These are phyloP conservation scores for Aspergillus avenaceus DNA, from an alignment of 495 filamentous ascomycete genomes.

Conservation along the genomic window DNA sequence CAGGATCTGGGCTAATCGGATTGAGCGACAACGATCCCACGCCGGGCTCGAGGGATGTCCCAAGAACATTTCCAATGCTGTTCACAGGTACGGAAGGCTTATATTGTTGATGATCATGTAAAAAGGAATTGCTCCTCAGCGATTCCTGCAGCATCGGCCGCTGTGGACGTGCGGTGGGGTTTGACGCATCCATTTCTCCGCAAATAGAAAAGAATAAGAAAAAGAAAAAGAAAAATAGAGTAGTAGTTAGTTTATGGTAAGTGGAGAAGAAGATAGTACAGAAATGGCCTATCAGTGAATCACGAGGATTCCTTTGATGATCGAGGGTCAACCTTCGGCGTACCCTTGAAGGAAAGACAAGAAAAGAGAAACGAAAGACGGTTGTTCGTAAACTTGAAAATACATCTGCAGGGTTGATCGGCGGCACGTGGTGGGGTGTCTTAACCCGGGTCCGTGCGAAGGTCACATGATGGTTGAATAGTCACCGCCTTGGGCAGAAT, in stretches of 20 bases:
- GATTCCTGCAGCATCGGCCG: slow-evolving; percentile 41
- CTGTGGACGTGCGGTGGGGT: slow-evolving; percentile 24
- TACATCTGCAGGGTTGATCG: slow-evolving; percentile 5
- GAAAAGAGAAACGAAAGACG: not conserved
- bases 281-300: not conserved
- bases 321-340: slow-evolving; percentile 10
- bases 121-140: slow-evolving; percentile 65
- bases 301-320: not conserved
- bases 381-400: not conserved
- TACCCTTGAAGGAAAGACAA: slow-evolving; percentile 6
- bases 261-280: no score
- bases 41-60: slow-evolving; percentile 14
- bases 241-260: not conserved
- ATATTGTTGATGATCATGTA: slow-evolving; percentile 72
- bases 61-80: slow-evolving; percentile 42
- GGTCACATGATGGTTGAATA: not conserved
- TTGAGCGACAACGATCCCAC: slow-evolving; percentile 24
- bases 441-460: slow-evolving; percentile 4
- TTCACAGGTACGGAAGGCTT: slow-evolving; percentile 49
- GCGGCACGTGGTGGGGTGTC: slow-evolving; percentile 10
- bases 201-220: not conserved
- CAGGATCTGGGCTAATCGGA: slow-evolving; percentile 42
- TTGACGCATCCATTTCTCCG: slow-evolving; percentile 29
- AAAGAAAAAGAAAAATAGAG: not conserved
- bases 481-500: slow-evolving; percentile 17